Percentiles rank a stretch among this genome's conserved stretches.
Conservation (phyloP, 805 yeast genomes). For the Lipomyces kockii region DNA sequence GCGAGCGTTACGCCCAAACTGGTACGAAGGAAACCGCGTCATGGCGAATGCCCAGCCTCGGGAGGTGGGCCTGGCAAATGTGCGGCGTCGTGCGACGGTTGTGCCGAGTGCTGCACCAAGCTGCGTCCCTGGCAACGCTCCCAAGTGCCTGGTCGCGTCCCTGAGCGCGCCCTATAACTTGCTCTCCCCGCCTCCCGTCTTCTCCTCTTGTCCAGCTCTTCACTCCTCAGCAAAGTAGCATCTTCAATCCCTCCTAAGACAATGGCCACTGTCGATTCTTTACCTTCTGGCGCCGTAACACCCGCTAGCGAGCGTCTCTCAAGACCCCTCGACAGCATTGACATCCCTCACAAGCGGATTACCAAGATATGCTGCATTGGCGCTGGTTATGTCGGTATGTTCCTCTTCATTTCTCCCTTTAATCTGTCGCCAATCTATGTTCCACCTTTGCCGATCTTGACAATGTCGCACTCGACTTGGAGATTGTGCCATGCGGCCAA, state of each 20-base stretch:
- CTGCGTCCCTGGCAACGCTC: neutral
- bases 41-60: neutral
- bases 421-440: neutral
- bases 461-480: too few relatives aligned
- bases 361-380: slow-evolving; percentile 44
- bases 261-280: slow-evolving; percentile 8
- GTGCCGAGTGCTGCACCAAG: slow-evolving; percentile 10
- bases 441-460: too few relatives aligned
- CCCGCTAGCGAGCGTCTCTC: slow-evolving; percentile 34
- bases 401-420: neutral
- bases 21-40: neutral
- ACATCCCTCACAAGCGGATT: slow-evolving; percentile 34
- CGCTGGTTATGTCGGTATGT: slow-evolving; percentile 43
- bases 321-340: slow-evolving; percentile 28
- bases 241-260: slow-evolving; percentile 2
- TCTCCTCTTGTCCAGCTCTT: slow-evolving; percentile 5
- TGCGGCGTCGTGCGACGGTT: slow-evolving; percentile 16
- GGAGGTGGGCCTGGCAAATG: neutral
- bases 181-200: neutral
- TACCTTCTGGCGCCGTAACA: slow-evolving; percentile 29
- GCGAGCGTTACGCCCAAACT: neutral
- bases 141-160: neutral
- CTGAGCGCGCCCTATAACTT: slow-evolving; percentile 9
- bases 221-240: neutral
- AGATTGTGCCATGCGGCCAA: too few relatives aligned